These are phyloP conservation scores for Xylariales sp. DNA, from an alignment of 2,329 filamentous ascomycete species.

Conservation along the genomic window DNA sequence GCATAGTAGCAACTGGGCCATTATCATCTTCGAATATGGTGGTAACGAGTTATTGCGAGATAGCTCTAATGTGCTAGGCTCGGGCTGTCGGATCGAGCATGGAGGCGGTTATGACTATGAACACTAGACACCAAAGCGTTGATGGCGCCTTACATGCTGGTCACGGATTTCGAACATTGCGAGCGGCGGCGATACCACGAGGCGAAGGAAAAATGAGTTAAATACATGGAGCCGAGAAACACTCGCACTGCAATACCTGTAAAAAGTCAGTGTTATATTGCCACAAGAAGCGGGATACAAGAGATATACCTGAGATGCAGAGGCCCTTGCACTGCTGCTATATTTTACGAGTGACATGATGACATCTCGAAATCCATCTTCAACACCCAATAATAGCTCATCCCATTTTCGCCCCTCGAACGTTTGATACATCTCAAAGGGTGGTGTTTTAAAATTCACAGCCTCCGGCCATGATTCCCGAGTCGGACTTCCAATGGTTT, in stretches of 20 bases:
- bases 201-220: neutral
- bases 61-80: too few species aligned
- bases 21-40: too few species aligned
- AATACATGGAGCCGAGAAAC: conserved; percentile 6
- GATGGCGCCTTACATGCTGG: too few species aligned
- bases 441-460: conserved; percentile 72
- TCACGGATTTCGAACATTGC: neutral
- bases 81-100: neutral
- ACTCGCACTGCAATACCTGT: conserved; percentile 29
- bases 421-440: conserved; percentile 89
- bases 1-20: too few species aligned
- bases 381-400: conserved; percentile 72
- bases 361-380: conserved; percentile 70
- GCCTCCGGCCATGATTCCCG: conserved; percentile 86
- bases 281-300: neutral
- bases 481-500: conserved; percentile 88
- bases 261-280: conserved; percentile 6
- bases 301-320: conserved; percentile 67
- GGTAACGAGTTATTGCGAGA: too few species aligned
- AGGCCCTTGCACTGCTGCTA: conserved; percentile 74
- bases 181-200: neutral
- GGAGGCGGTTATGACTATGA: neutral
- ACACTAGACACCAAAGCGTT: neutral
- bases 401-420: conserved; percentile 78
- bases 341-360: conserved; percentile 77